A percentile compares a stretch with the other conserved stretches of the same genome.
phyloP scores from a whole-genome alignment of 2,329 filamentous ascomycete species.

The Aspergillus bombycis region DNA sequence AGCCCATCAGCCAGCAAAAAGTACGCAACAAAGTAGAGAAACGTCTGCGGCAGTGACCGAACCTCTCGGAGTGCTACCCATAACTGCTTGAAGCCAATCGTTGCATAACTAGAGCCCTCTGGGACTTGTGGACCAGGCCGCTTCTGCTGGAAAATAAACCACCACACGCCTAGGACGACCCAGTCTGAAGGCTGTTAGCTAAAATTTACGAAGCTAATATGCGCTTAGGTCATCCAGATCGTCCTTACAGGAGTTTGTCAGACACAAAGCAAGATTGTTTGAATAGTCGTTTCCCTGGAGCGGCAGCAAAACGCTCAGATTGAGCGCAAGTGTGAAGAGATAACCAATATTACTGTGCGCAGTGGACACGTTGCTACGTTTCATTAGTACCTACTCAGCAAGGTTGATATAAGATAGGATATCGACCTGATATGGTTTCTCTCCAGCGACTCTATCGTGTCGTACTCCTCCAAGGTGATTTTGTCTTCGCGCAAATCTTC shows the following conservation, averaged over 20 bases:
- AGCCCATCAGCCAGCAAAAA: constrained; percentile 48
- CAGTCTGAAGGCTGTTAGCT: constrained; percentile 34
- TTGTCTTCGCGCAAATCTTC: constrained; percentile 44
- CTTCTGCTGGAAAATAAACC: constrained; percentile 48
- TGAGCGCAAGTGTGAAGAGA: constrained; percentile 42
- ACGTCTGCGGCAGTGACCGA: constrained; percentile 44
- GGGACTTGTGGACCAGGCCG: constrained; percentile 44
- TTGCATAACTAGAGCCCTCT: constrained; percentile 43
- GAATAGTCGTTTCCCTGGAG: constrained; percentile 40
- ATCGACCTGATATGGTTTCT: constrained; percentile 44
- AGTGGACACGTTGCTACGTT: constrained; percentile 44
- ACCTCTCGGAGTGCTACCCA: constrained; percentile 44
- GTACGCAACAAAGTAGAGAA: constrained; percentile 46
- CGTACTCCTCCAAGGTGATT: constrained; percentile 43
- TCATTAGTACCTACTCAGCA: not conserved
- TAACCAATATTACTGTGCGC: constrained; percentile 50
- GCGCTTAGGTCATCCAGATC: constrained; percentile 8
- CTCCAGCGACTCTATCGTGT: constrained; percentile 46
- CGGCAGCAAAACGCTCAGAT: constrained; percentile 44
- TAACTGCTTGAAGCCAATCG: constrained; percentile 48
- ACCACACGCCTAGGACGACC: constrained; percentile 47
- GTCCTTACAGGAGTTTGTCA: constrained; percentile 46
- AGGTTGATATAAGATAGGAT: not conserved
- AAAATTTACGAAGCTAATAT: not conserved
- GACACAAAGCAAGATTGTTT: constrained; percentile 45